These are phyloP conservation scores for Terfezia boudieri DNA, from an alignment of 495 filamentous ascomycete genomes.

Conservation along the genomic window DNA sequence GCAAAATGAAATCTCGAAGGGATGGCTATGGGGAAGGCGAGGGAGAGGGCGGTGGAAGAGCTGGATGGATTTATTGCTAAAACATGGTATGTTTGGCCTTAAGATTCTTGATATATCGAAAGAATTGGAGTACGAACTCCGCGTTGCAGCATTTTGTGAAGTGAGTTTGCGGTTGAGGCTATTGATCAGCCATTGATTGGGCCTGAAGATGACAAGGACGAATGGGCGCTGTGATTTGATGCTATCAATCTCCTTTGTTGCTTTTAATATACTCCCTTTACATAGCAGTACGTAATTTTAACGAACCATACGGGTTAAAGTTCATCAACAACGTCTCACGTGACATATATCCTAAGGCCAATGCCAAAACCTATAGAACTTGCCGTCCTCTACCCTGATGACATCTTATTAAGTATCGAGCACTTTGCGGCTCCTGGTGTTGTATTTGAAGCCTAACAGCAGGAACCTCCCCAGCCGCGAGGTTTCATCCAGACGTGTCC, in stretches of 20 bases:
- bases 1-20: conserved; percentile 56
- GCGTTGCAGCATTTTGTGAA: conserved; percentile 53
- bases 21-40: conserved; percentile 34
- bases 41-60: conserved; percentile 70
- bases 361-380: too few relatives aligned
- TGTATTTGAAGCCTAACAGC: too few relatives aligned
- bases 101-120: not conserved
- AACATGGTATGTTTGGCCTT: conserved; percentile 38
- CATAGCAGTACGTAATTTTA: too few relatives aligned
- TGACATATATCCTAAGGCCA: too few relatives aligned
- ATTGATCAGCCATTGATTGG: conserved; percentile 82
- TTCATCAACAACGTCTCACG: too few relatives aligned
- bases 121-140: not conserved
- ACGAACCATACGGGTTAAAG: too few relatives aligned
- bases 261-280: not conserved
- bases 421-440: too few relatives aligned
- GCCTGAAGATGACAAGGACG: conserved; percentile 42
- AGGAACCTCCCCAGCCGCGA: too few relatives aligned
- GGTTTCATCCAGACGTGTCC: too few relatives aligned
- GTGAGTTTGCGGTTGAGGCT: conserved; percentile 76
- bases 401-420: too few relatives aligned
- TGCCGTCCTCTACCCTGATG: too few relatives aligned
- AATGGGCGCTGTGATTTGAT: conserved; percentile 51
- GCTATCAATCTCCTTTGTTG: not conserved
- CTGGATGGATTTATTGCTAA: conserved; percentile 68